Evolutionary conservation across 805 yeast genomes (phyloP).

Genomic region (Metschnikowia corniflorae): DNA sequence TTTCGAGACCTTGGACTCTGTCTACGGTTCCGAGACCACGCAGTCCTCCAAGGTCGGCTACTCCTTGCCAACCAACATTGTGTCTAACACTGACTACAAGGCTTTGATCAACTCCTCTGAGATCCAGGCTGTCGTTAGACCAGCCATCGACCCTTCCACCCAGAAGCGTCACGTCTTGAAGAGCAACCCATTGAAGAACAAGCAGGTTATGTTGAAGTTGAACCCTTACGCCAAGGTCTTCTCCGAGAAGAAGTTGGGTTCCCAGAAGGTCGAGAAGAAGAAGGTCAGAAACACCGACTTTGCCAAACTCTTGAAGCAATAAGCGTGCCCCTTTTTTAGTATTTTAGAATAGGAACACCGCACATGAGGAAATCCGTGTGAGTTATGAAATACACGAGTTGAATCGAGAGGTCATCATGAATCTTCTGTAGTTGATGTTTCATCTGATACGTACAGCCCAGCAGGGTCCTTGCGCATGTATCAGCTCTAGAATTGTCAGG

Average conservation of each 20-base stretch:
- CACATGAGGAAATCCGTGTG: constrained; percentile 3
- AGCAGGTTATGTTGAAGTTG: constrained; percentile 94
- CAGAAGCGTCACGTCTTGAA: constrained; percentile 98
- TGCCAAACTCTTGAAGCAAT: constrained; percentile 58
- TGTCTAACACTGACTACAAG: constrained; percentile 93
- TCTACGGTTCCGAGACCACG: constrained; percentile 92
- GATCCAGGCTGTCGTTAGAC: constrained; percentile 95
- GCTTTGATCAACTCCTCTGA: constrained; percentile 98
- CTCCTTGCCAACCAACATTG: constrained; percentile 91
- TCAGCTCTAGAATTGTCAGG: no score
- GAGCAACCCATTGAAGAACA: constrained; percentile 91
- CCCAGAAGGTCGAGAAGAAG: constrained; percentile 66
- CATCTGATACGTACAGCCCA: no score
- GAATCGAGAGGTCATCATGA: no score
- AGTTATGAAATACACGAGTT: constrained; percentile 9
- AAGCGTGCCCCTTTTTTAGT: constrained; percentile 19
- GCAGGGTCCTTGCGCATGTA: no score
- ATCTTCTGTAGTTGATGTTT: no score
- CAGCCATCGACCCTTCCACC: constrained; percentile 91
- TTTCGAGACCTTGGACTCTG: constrained; percentile 91
- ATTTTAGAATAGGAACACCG: not conserved
- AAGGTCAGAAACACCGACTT: constrained; percentile 68
- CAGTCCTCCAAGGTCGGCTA: constrained; percentile 82
- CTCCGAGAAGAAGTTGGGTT: constrained; percentile 86
- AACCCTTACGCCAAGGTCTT: constrained; percentile 99